Evolutionary conservation across 352 stramenopile genomes (phyloP), one percentile per base, ranked within the genome.

Genomic region (Globisporangium nodosum): DNA sequence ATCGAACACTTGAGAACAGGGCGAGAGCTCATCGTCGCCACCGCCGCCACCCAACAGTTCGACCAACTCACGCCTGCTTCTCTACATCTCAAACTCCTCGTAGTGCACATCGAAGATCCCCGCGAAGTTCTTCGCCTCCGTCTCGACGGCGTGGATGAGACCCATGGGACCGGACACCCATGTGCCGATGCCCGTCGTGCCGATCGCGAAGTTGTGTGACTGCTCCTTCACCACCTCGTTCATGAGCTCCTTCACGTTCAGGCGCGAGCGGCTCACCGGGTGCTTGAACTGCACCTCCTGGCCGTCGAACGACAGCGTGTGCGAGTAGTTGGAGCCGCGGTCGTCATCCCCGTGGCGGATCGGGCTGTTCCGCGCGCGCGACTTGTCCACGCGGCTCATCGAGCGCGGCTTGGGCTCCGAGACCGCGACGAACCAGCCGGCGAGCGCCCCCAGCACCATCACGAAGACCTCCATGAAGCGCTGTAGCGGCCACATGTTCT

Each of bases 41-140:
- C 33, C 33, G 3, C 33, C 33, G 33, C 33, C 3, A 37, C 5
- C 33, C 5, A 6, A 37, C 33, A 37, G 33, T 9, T 12, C 35
- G 11, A 15, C 8, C 11, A 35, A 35, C 31, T 9, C 5, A 9
- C 35, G 37, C 12, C 33, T 43, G 37, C 37, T 43, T 43, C 13
- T 43, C 70, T 94, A 94, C 81, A 94, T 88, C 61, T 94, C 81
- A 76, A 94, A 94, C 68, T 90, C 77, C 62, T 94, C 85, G 68
- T 79, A 92, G 71, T 94, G 85, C 40, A 94, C 83, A 73, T 94
- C 85, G 59, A 92, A 94, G 67, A 92, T 92, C 56, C 85, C 83
- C 18, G 83, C 83, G 56, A 88, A 94, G 49, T 74, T 86, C 53
- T 74, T 73, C 21, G 81, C 76, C 61, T 92, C 81, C 4, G 69